These are phyloP conservation scores for Ogataea sp. DNA, from an alignment of 805 yeast genomes.

Conservation along the genomic window DNA sequence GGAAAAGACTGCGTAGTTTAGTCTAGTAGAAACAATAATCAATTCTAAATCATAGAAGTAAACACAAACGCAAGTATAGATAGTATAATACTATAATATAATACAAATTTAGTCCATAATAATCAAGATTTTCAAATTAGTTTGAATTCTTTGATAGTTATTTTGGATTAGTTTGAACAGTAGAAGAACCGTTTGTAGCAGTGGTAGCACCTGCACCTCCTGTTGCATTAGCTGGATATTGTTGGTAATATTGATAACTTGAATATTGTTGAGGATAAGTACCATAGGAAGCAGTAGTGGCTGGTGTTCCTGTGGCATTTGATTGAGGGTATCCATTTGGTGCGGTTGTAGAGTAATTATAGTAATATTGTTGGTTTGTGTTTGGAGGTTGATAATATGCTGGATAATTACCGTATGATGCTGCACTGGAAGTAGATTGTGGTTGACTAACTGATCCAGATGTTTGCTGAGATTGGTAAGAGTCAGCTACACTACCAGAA, in stretches of 20 bases:
- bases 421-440: not conserved
- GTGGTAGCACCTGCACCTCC: not conserved
- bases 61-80: no score
- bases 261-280: slow-evolving; percentile 3
- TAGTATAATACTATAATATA: no score
- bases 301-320: not conserved
- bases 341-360: slow-evolving; percentile 2
- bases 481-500: no score
- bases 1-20: no score
- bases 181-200: not conserved
- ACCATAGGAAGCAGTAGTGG: not conserved
- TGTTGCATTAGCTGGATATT: not conserved
- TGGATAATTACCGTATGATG: not conserved
- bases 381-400: slow-evolving; percentile 3
- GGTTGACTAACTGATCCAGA: not conserved
- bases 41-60: no score
- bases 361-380: slow-evolving; percentile 1
- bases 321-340: slow-evolving; percentile 4
- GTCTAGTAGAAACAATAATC: no score
- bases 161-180: not conserved
- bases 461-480: slow-evolving; percentile 3
- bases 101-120: no score
- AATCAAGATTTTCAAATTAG: no score
- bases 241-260: not conserved
- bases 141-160: no score